Evolutionary conservation across 1,284 basidiomycete species (phyloP), one percentile per base, ranked within the genome.

Genomic region (Ceratobasidium theobromae): DNA sequence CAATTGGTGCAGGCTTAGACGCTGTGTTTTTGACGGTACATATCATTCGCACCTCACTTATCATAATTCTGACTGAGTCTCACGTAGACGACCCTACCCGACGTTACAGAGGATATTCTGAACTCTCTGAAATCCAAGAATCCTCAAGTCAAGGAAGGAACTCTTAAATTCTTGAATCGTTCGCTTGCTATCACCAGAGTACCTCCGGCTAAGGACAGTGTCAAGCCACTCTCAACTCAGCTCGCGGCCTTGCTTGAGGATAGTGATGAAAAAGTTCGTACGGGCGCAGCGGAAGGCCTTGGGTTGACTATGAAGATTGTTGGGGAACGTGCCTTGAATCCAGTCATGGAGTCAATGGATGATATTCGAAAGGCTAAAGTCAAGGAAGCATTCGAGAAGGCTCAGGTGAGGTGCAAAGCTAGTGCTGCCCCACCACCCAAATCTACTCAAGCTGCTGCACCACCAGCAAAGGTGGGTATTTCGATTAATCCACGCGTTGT

Each of bases 291-390:
- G 0, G 83, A 84, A 38, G 92, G 89, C 72, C 80, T 99, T 32
- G 97, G 96, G 8, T 91, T 88, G 0, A 79, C 99, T 71, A 96
- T 97, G 92, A 98, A 94, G 81, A 95, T 99, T 81, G 86, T 99
- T 12, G 97, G 97, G 25, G 96, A 99, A 76, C 82, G 97, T 28
- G 88, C 91, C 11, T 84, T 99, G 69, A 94, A 91, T 74, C 90
- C 91, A 0, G 82, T 92, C 35, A 84, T 98, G 79, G 96, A 98
- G 69, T 80, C 83, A 27, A 80, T 99, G 60, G 88, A 93, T 33
- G 95, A 98, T 72, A 82, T 98, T 40, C 84, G 95, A 70, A 96
- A 95, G 77, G 83, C 80, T 4, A 99, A 99, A 77, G 91, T 99
- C 66, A 95, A 92, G 77, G 97, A 98, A 73, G 92, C 92, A 8